Evolutionary conservation across 352 stramenopile genomes (phyloP).

Genomic region (Globisporangium alternatum): DNA sequence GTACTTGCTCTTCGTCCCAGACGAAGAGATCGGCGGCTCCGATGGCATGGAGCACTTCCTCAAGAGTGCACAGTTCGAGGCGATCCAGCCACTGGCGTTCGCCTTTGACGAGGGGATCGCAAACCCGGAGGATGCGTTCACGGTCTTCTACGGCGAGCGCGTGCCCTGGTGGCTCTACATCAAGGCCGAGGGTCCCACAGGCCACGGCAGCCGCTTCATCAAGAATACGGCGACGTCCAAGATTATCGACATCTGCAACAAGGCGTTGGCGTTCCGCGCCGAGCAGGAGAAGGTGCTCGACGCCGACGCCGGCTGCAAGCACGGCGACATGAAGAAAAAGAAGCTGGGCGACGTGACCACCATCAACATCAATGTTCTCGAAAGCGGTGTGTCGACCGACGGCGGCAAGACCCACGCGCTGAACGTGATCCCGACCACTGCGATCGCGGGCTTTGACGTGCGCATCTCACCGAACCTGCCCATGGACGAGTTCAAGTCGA

Average conservation of each 20-base stretch:
- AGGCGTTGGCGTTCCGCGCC: constrained; percentile 85
- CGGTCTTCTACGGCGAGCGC: constrained; percentile 96
- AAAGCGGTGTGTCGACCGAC: constrained; percentile 80
- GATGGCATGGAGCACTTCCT: constrained; percentile 93
- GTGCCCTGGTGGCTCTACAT: constrained; percentile 92
- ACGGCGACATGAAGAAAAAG: constrained; percentile 89
- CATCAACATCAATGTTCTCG: constrained; percentile 91
- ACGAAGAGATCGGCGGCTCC: constrained; percentile 93
- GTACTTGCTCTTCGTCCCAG: constrained; percentile 91
- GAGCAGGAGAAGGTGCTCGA: constrained; percentile 86
- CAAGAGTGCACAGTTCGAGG: constrained; percentile 75
- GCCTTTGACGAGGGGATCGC: constrained; percentile 96
- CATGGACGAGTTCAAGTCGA: constrained; percentile 76
- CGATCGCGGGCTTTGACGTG: constrained; percentile 90
- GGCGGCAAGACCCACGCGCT: constrained; percentile 84
- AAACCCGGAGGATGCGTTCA: constrained; percentile 87
- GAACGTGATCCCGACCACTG: constrained; percentile 92
- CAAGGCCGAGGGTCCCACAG: constrained; percentile 69
- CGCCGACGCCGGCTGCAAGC: constrained; percentile 79
- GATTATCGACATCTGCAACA: constrained; percentile 88
- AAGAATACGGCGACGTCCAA: constrained; percentile 94
- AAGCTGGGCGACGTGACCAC: constrained; percentile 93
- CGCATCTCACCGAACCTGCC: constrained; percentile 87
- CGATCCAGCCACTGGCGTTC: constrained; percentile 81
- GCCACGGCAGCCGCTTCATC: constrained; percentile 94